Evolutionary conservation across 768 basidiomycete genomes (phyloP), one percentile per base, ranked within the genome.

Genomic region (Candolleomyces eurysporus): DNA sequence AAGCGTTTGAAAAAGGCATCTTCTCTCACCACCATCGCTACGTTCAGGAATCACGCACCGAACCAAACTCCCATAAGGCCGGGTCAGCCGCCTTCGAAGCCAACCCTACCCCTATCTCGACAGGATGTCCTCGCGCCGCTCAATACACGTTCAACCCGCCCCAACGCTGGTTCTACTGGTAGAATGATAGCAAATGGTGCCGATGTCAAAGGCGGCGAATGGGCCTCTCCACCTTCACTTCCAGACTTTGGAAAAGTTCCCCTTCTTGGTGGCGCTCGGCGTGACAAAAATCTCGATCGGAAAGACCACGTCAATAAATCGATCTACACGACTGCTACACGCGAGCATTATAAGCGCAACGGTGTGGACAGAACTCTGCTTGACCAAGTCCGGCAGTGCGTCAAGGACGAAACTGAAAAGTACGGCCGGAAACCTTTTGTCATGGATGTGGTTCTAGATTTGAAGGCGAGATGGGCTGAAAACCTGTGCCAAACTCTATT

Each of bases 391-490:
- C 69, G 69, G 50, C 69, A 73, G 45, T 64, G 63, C 26, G 69
- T 69, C 61, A 69, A 60, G 50, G 56, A 64, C 30, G 71, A 73
- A 66, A 66, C 69, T 55, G 70, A 67, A 64, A 46, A 26, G 13
- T 66, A 67, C 63, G 70, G 75, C 57, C 71, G 68, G 36, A 73
- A 64, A 51, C 73, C 70, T 64, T 79, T 69, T 43, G 70, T 80
- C 63, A 83, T 82, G 81, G 82, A 82, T 66, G 67, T 81, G 59
- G 70, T 83, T 62, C 72, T 84, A 59, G 80, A 79, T 64, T 69
- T 77, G 45, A 71, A 70, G 64, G 71, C 55, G 30, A 60, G 75
- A 42, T 71, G 69, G 48, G 68, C 66, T 48, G 65, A 63, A 66
- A 68, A 54, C 65, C 64, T 65, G 60, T 70, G 36, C 48, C 51